Evolutionary conservation across 2,329 filamentous ascomycete genomes (phyloP), one percentile per base, ranked within the genome.

Genomic region (Phaeosphaeriaceae sp.): DNA sequence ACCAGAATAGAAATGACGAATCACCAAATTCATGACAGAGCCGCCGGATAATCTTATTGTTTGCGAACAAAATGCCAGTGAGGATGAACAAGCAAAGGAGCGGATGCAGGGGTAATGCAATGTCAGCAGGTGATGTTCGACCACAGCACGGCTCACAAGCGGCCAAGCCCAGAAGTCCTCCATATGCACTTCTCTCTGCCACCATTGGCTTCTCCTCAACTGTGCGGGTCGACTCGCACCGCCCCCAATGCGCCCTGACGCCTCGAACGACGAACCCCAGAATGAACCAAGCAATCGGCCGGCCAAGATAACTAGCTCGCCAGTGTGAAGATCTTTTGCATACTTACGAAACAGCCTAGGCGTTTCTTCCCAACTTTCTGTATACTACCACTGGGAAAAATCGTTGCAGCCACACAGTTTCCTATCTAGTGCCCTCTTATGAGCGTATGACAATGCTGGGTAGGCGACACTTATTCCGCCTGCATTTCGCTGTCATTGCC

Each of bases 61-160:
- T 46, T 43, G 42, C 46, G 30, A 46, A 41, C 43, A 21, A n/a
- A 47, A 50, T 41, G 12, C 13, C n/a, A 35, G 46, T 43, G 46
- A 52, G 44, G 44, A 35, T 33, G 16, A 47, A 49, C 40, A 23
- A 40, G 46, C 36, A 40, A 47, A 56, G 45, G 49, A 54, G 49
- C 54, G 50, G 52, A 62, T 56, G 63, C 66, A 67, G 61, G 64
- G 65, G 59, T 36, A 52, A 45, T 26, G 43, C 33, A 33, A 37
- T 35, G 49, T 47, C 28, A 46, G 46, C 18, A 42, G 39, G 29
- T 49, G 52, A 42, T 57, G 48, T 48, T 55, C 33, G 51, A 51
- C 37, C 23, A 54, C 52, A 59, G 48, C 40, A 50, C 51, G 49
- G 52, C 47, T 40, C 45, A 39, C 38, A 29, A 35, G 23, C 23